Evolutionary conservation across 2,329 filamentous ascomycete species (phyloP), one percentile per base, ranked within the genome.

Genomic region (Pleomassaria siparia): DNA sequence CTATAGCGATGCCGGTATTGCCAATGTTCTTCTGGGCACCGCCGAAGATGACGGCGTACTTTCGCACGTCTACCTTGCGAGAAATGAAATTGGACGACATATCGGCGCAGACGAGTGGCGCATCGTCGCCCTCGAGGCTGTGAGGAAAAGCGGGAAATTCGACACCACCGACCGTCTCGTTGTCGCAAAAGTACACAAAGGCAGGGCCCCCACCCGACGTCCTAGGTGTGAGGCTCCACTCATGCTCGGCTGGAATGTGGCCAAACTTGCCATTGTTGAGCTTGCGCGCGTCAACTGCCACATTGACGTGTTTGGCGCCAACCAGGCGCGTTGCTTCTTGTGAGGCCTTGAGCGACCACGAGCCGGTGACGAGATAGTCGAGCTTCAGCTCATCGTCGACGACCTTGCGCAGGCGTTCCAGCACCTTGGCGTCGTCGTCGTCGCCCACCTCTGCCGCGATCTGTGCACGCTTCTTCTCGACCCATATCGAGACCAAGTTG

Each of bases 1-100:
- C 86, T 22, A 96, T 88, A 5, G 92, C 94, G 50, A 97, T 82
- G 49, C 92, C 92, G 1, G 92, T 85, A 2, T 82, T 83, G 22
- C 91, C 92, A 10, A 96, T 80, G 73, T 97, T 96, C 82, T 97
- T 96, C 70, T 96, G 92, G 0, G 91, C 91, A 39, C 91, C 91
- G 53, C 80, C 95, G 75, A 96, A 96, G 66, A 97, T 87, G 57
- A 87, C 77, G 1, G 86, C 87, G 72, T 87, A 95, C 66, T 94
- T 91, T 58, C 77, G 78, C 40, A 95, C 81, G 26, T 91, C 86
- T 20, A 96, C 81, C 53, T 80, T 81, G 35, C 90, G 79, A 39
- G 89, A 90, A 43, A 97, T 83, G 66, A 97, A 96, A 72, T 96
- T 97, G 49, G 89, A 96, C 39, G 83, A 88, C 88, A 97, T 95